phyloP scores from a whole-genome alignment of 768 basidiomycete species.

The Amanita pseudoporphyria region DNA sequence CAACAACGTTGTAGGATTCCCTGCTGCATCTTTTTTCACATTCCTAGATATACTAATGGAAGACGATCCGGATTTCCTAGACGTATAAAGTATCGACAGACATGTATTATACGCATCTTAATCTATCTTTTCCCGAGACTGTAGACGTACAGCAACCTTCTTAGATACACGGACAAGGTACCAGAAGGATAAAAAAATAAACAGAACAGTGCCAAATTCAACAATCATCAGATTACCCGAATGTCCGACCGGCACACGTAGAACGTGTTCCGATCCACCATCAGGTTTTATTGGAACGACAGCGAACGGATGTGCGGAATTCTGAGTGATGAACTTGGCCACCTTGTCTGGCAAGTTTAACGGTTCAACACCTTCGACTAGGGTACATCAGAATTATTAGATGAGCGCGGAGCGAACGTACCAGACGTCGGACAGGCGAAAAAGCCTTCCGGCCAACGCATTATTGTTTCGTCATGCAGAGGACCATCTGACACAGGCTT shows the following conservation, averaged over 20 bases:
- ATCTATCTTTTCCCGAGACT: not conserved
- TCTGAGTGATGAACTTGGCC: not conserved
- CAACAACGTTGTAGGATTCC: conserved; percentile 89
- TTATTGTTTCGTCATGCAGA: conserved; percentile 14
- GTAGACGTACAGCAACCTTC: conserved; percentile 5
- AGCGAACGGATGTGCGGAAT: not conserved
- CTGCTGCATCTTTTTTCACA: conserved; percentile 76
- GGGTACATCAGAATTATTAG: not conserved
- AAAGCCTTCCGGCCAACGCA: conserved; percentile 30
- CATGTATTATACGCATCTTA: not conserved
- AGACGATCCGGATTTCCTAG: conserved; percentile 69
- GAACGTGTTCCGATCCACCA: conserved; percentile 10
- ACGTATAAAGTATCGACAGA: conserved; percentile 14
- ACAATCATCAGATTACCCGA: conserved; percentile 26
- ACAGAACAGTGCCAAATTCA: conserved; percentile 30
- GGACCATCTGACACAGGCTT: conserved; percentile 11
- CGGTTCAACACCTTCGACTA: not conserved
- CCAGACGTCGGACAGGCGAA: conserved; percentile 24
- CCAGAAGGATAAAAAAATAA: conserved; percentile 28
- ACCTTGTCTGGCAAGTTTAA: not conserved
- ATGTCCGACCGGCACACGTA: conserved; percentile 31
- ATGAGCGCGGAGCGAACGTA: conserved; percentile 2
- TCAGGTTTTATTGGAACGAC: conserved; percentile 4
- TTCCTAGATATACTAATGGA: conserved; percentile 61
- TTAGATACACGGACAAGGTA: conserved; percentile 24